These are phyloP conservation scores for Penicillium simplicissimum DNA, from an alignment of 495 filamentous ascomycete species.

Conservation along the genomic window DNA sequence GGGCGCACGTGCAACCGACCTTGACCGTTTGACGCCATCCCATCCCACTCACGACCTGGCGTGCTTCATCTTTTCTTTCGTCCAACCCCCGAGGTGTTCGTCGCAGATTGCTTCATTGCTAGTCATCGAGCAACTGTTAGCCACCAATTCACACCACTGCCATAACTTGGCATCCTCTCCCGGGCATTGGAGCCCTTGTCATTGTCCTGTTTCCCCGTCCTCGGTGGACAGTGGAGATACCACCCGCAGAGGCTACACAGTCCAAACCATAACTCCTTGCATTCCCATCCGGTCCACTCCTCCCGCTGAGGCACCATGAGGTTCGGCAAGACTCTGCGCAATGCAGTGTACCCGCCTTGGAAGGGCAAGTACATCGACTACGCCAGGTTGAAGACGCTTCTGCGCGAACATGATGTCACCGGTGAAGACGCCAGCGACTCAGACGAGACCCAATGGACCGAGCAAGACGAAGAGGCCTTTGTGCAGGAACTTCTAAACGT, in stretches of 20 bases:
- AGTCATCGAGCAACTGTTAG: no score
- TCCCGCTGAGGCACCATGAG: constrained; percentile 62
- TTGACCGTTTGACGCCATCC: constrained; percentile 1
- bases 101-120: not conserved
- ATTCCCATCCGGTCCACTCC: constrained; percentile 5
- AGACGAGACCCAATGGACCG: constrained; percentile 72
- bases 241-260: constrained; percentile 4
- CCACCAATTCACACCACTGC: not conserved
- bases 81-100: not conserved
- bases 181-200: not conserved
- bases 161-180: not conserved
- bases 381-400: constrained; percentile 80
- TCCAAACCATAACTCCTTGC: constrained; percentile 3
- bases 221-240: not conserved
- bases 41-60: not conserved
- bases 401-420: constrained; percentile 65
- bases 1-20: constrained; percentile 8
- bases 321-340: constrained; percentile 84
- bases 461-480: constrained; percentile 91
- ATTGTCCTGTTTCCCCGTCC: not conserved
- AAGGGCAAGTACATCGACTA: constrained; percentile 94
- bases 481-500: constrained; percentile 93
- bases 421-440: constrained; percentile 54
- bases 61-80: not conserved
- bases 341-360: constrained; percentile 85